Conservation (phyloP, 2,329 filamentous ascomycete genomes). For the Aulographum hederae region DNA sequence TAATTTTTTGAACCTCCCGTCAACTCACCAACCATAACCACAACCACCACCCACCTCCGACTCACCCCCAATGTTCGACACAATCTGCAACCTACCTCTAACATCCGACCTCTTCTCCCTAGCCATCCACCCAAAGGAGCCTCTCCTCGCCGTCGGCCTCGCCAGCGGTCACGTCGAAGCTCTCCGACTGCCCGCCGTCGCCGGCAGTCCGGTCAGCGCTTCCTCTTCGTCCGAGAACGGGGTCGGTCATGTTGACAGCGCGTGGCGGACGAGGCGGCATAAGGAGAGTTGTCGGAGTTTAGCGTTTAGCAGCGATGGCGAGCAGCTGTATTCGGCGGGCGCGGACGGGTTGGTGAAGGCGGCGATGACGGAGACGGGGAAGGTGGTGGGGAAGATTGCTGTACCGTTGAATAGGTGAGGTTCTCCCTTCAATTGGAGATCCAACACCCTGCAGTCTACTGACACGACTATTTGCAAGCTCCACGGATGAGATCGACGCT, state of each 20-base stretch:
- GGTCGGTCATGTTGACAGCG: slow-evolving; percentile 57
- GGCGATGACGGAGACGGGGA: slow-evolving; percentile 37
- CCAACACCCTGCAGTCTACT: slow-evolving; percentile 3
- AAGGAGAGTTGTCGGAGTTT: slow-evolving; percentile 83
- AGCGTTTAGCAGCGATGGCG: slow-evolving; percentile 61
- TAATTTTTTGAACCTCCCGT: too few species aligned
- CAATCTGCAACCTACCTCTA: slow-evolving; percentile 75
- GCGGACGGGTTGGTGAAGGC: slow-evolving; percentile 46
- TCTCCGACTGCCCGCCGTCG: slow-evolving; percentile 47
- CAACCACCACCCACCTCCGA: too few species aligned
- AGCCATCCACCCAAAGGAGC: slow-evolving; percentile 67
- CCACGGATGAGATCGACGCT: too few species aligned
- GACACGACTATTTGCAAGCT: slow-evolving; percentile 10
- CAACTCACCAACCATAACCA: too few species aligned
- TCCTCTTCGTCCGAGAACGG: slow-evolving; percentile 34
- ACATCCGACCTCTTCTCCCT: slow-evolving; percentile 76
- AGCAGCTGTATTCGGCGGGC: slow-evolving; percentile 41
- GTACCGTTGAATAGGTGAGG: slow-evolving; percentile 40
- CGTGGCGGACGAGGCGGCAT: slow-evolving; percentile 77
- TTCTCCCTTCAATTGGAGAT: slow-evolving; percentile 8
- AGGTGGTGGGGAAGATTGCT: slow-evolving; percentile 65
- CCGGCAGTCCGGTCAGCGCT: slow-evolving; percentile 26
- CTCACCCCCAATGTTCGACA: slow-evolving; percentile 71
- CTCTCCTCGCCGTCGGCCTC: slow-evolving; percentile 72
- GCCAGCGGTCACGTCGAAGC: slow-evolving; percentile 73